Percentiles rank a stretch among this genome's conserved stretches.
Evolutionary conservation across 2,329 filamentous ascomycete species (phyloP).

Genomic region (Xylariaceae sp.): DNA sequence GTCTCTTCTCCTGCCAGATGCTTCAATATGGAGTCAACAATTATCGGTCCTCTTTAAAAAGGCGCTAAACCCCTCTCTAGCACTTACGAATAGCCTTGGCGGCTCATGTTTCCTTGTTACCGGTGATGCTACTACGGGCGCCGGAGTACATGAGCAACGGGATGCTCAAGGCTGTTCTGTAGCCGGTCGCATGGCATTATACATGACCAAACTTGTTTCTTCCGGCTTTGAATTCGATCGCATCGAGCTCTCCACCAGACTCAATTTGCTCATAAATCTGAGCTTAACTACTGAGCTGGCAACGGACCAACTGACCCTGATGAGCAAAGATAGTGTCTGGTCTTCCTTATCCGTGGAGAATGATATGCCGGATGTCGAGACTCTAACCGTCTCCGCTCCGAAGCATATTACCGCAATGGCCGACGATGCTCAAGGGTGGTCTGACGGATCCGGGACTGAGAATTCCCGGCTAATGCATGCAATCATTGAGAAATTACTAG

Average conservation of each 20-base stretch:
- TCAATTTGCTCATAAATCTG: conserved; percentile 48
- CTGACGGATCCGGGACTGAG: conserved; percentile 30
- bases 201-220: conserved; percentile 54
- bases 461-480: conserved; percentile 36
- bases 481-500: conserved; percentile 41
- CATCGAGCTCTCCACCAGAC: conserved; percentile 38
- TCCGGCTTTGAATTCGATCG: conserved; percentile 35
- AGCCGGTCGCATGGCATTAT: conserved; percentile 69
- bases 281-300: conserved; percentile 46
- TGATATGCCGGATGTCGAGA: conserved; percentile 37
- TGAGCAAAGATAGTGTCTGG: conserved; percentile 44
- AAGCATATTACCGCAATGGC: conserved; percentile 34
- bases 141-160: conserved; percentile 34
- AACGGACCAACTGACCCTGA: conserved; percentile 48
- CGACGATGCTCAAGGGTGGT: conserved; percentile 36
- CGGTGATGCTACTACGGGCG: conserved; percentile 21
- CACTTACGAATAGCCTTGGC: conserved; percentile 66
- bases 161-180: conserved; percentile 67
- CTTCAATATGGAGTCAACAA: conserved; percentile 59
- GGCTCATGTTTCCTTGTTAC: conserved; percentile 63
- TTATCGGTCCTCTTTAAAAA: conserved; percentile 50
- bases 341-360: conserved; percentile 34
- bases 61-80: conserved; percentile 56
- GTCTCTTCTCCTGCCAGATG: conserved; percentile 53
- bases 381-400: conserved; percentile 39